These are phyloP conservation scores for Syzygium oleosum DNA, from an alignment of 345 rosid genomes.

Conservation along the genomic window DNA sequence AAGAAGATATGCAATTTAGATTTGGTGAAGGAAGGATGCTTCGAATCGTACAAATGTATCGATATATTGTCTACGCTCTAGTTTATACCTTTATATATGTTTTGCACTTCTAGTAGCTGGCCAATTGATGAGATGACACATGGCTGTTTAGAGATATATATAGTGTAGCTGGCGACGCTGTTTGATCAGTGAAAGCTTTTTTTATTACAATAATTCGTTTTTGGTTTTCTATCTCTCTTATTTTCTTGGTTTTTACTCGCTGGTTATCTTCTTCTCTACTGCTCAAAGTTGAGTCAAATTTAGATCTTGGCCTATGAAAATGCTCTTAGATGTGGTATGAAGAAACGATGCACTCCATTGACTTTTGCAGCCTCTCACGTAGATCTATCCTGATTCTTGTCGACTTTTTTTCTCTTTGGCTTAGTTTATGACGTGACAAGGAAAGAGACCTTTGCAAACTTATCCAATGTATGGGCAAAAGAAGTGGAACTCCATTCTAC, in stretches of 20 bases:
- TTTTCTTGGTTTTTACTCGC: not conserved
- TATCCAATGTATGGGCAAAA: conserved; percentile 89
- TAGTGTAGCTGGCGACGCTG: not conserved
- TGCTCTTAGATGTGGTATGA: not conserved
- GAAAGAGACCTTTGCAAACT: conserved; percentile 81
- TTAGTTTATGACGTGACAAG: conserved; percentile 89
- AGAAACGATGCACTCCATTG: not conserved
- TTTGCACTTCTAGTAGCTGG: not conserved
- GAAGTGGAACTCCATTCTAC: conserved; percentile 83
- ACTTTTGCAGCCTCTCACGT: not conserved
- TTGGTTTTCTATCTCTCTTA: not conserved
- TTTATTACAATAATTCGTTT: not conserved
- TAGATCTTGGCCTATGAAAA: not conserved
- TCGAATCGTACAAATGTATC: not conserved
- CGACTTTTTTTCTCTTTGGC: not conserved
- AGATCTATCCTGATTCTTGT: not conserved
- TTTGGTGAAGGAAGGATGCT: not conserved
- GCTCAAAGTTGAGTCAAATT: not conserved
- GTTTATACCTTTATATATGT: not conserved
- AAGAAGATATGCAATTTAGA: not conserved
- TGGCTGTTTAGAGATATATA: not conserved
- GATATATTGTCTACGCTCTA: not conserved
- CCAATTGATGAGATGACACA: not conserved
- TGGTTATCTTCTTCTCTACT: not conserved
- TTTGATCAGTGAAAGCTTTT: not conserved